Percentiles rank a stretch among this genome's conserved stretches.
Evolutionary conservation across 2,329 filamentous ascomycete species (phyloP).

Genomic region (Colletotrichum sp.): DNA sequence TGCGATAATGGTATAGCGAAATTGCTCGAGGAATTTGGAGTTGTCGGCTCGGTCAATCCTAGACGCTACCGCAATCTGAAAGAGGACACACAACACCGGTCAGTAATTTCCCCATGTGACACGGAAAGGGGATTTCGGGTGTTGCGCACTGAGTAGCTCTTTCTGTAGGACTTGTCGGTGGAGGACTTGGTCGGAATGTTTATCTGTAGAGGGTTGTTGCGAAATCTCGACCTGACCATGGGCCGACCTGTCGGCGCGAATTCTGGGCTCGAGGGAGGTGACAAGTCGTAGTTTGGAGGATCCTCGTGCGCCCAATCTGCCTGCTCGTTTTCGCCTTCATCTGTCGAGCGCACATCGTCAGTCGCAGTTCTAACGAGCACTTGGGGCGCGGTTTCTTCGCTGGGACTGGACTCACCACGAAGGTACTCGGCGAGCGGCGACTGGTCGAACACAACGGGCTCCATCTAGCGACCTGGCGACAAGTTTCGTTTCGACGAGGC

Average conservation of each 20-base stretch:
- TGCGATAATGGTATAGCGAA: conserved; percentile 90
- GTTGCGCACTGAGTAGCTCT: conserved; percentile 55
- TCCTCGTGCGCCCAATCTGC: conserved; percentile 50
- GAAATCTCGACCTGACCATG: conserved; percentile 58
- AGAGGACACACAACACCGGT: conserved; percentile 19
- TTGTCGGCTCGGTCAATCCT: conserved; percentile 80
- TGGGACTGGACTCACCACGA: conserved; percentile 67
- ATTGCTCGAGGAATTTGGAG: conserved; percentile 86
- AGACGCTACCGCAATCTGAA: conserved; percentile 71
- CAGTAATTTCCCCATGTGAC: conserved; percentile 22
- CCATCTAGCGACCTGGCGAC: conserved; percentile 60
- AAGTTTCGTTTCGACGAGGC: conserved; percentile 10
- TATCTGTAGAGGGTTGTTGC: conserved; percentile 50
- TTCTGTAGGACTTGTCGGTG: conserved; percentile 47
- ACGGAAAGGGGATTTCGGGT: conserved; percentile 16
- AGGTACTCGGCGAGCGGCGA: conserved; percentile 89
- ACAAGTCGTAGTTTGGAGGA: conserved; percentile 41
- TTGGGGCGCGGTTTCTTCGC: neutral
- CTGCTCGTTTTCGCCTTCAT: conserved; percentile 55
- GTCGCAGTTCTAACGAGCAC: conserved; percentile 14
- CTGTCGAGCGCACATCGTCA: conserved; percentile 31
- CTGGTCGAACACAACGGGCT: conserved; percentile 85
- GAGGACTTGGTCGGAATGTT: conserved; percentile 43
- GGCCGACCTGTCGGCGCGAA: conserved; percentile 65
- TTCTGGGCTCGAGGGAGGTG: conserved; percentile 52